Percentiles rank a stretch among this genome's conserved stretches.
phyloP scores from a whole-genome alignment of 495 filamentous ascomycete genomes.

The Xylaria grammica region DNA sequence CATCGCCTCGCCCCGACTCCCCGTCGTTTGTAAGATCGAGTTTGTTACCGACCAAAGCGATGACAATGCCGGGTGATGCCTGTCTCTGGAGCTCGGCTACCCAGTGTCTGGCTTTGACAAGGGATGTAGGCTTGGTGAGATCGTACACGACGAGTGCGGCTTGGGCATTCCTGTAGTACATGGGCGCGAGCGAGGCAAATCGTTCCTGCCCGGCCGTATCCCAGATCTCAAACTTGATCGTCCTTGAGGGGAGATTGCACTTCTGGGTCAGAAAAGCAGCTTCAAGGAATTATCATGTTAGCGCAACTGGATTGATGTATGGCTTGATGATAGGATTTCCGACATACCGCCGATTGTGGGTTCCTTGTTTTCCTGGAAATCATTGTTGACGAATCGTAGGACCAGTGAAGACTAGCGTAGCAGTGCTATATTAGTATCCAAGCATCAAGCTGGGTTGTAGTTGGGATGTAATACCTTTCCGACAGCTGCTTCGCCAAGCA shows the following conservation, averaged over 20 bases:
- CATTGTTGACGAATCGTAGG: constrained; percentile 98
- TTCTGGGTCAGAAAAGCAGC: constrained; percentile 98
- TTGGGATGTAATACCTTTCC: constrained; percentile 75
- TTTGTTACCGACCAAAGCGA: constrained; percentile 97
- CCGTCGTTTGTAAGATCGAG: constrained; percentile 77
- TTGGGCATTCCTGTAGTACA: constrained; percentile 99
- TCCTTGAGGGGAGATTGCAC: constrained; percentile 92
- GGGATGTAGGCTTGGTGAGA: constrained; percentile 92
- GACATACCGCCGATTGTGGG: constrained; percentile 94
- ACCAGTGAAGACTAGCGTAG: constrained; percentile 87
- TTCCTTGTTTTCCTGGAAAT: constrained; percentile 99
- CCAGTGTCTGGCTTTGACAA: constrained; percentile 98
- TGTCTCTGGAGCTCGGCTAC: constrained; percentile 97
- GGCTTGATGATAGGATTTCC: constrained; percentile 16
- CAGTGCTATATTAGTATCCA: constrained; percentile 28
- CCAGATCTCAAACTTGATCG: constrained; percentile 99
- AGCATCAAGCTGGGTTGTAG: constrained; percentile 4
- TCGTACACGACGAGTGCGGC: constrained; percentile 99
- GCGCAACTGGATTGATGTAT: constrained; percentile 15
- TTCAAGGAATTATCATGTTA: constrained; percentile 40
- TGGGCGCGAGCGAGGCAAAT: constrained; percentile 94
- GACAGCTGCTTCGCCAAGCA: constrained; percentile 95
- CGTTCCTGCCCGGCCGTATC: constrained; percentile 98
- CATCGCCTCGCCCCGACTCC: constrained; percentile 44
- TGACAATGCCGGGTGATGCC: constrained; percentile 96